Evolutionary conservation across 805 yeast species (phyloP), one percentile per base, ranked within the genome.

Genomic region (Kluyveromyces starmeri): DNA sequence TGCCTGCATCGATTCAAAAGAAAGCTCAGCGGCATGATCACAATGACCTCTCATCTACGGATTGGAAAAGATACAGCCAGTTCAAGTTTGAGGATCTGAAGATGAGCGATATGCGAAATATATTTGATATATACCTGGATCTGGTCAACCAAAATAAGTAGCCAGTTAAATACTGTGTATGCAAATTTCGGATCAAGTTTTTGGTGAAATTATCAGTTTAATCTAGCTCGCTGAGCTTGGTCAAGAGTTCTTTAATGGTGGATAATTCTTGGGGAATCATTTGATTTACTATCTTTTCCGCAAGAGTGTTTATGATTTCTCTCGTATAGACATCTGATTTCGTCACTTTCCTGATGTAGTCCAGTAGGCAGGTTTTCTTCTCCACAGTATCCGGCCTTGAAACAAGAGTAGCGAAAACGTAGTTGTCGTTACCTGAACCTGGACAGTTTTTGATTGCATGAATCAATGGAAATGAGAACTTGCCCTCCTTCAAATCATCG

Each of bases 401-500:
- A 38, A 62, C 64, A 36, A 80, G 53, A n/a, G 77, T 74, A 30
- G 67, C 65, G 35, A 67, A 41, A 8, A 77, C 38, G 12, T 36
- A 16, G n/a, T 41, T 50, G 36, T 61, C 55, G 33, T 65, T 63
- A 2, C 47, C 40, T 31, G 62, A 63, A 22, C 51, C 46, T 13
- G 62, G 48, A 13, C 12, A 16, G 12, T 8, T 20, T 3, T 9
- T 13, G 2, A 80, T 56, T 4, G 78, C 68, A 54, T 84, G 92
- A 12, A 88, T 70, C 2, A 88, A 75, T 0, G 96, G 96, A 42
- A 83, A 81, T 1, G 95, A 83, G 40, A 81, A 73, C 56, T 86
- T 88, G 0, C 96, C 96, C 53, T 88, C 96, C 0, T 85, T 74
- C 20, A 88, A 68, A 51, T 88, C 97, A 47, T 88, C 96, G 35